Percentiles rank a stretch among this genome's conserved stretches.
phyloP scores from a whole-genome alignment of 1,284 basidiomycete species.

The Tylopilus sp. region DNA sequence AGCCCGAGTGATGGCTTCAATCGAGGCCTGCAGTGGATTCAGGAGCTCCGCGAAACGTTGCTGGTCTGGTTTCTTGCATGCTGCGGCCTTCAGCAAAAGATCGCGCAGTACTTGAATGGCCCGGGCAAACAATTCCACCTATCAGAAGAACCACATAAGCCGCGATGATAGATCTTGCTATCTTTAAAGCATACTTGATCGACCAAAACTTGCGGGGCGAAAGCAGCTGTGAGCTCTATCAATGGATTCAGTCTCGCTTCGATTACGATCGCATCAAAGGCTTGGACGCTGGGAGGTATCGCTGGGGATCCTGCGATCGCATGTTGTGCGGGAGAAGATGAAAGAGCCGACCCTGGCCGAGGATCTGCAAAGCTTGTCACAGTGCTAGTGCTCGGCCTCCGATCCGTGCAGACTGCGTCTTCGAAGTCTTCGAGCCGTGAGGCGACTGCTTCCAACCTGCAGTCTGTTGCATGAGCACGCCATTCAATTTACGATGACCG shows the following conservation, averaged over 20 bases:
- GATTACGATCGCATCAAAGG: conserved; percentile 74
- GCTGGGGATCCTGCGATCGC: conserved; percentile 38
- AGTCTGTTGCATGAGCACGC: conserved; percentile 4
- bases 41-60: conserved; percentile 61
- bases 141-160: conserved; percentile 7
- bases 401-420: conserved; percentile 39
- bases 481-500: conserved; percentile 7
- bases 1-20: conserved; percentile 73
- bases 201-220: conserved; percentile 68
- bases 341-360: conserved; percentile 35
- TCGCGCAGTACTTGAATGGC: conserved; percentile 69
- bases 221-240: conserved; percentile 66
- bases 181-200: conserved; percentile 63
- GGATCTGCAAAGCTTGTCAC: conserved; percentile 34
- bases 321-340: conserved; percentile 40
- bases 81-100: conserved; percentile 65
- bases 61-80: conserved; percentile 79
- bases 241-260: conserved; percentile 73
- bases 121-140: conserved; percentile 71
- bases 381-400: conserved; percentile 26
- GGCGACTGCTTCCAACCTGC: conserved; percentile 86
- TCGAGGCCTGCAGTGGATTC: conserved; percentile 67
- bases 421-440: conserved; percentile 91
- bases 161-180: background rate
- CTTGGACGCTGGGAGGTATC: conserved; percentile 60